A percentile compares a stretch with the other conserved stretches of the same genome.
Evolutionary conservation across 1,284 basidiomycete species (phyloP).

Genomic region (Rhodofomes roseus): DNA sequence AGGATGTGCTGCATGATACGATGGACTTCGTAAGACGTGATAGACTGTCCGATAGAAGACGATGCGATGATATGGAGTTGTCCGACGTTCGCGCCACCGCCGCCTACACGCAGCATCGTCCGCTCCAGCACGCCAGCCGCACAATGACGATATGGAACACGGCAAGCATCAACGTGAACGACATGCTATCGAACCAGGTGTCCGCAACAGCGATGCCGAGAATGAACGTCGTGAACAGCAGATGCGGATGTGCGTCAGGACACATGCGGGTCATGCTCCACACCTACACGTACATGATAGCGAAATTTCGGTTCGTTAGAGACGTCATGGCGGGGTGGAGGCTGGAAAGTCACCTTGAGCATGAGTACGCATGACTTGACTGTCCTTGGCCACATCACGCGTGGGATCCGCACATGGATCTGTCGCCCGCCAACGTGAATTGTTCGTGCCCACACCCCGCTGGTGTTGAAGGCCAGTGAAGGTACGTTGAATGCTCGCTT

Average conservation of each 20-base stretch:
- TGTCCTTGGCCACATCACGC: conserved; percentile 20
- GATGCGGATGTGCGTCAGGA: conserved; percentile 16
- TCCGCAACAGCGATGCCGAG: conserved; percentile 40
- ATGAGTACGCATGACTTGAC: conserved; percentile 29
- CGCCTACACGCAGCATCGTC: conserved; percentile 5
- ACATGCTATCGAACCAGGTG: conserved; percentile 40
- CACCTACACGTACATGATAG: conserved; percentile 19
- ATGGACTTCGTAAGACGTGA: too few relatives aligned
- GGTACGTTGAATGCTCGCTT: background rate
- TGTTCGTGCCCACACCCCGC: conserved; percentile 4
- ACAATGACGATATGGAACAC: conserved; percentile 34
- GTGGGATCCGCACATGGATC: conserved; percentile 13
- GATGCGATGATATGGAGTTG: background rate
- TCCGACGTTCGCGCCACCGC: background rate
- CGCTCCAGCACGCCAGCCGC: conserved; percentile 14
- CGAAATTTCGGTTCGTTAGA: background rate
- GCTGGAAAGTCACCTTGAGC: conserved; percentile 41
- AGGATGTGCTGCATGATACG: background rate
- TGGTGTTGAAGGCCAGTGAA: background rate
- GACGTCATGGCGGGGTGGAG: conserved; percentile 1
- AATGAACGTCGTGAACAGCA: conserved; percentile 21
- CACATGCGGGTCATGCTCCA: conserved; percentile 33
- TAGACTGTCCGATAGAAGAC: background rate
- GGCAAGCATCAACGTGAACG: conserved; percentile 35
- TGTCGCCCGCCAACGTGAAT: conserved; percentile 8